These are phyloP conservation scores for Harringtonia lauricola DNA, from an alignment of 2,329 filamentous ascomycete species.

Conservation along the genomic window DNA sequence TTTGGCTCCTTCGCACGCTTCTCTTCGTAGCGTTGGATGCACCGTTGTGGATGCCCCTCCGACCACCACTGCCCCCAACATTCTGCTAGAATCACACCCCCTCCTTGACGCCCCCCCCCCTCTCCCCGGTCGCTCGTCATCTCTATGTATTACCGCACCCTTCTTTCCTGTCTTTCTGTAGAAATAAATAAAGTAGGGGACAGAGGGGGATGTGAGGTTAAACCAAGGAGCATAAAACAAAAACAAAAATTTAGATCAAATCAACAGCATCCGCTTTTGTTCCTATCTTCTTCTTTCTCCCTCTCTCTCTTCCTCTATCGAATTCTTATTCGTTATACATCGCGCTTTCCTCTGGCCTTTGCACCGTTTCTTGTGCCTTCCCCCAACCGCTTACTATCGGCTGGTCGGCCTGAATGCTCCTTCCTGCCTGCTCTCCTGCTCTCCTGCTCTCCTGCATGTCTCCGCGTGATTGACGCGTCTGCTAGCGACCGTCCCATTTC, in stretches of 20 bases:
- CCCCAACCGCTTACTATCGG: too few relatives aligned
- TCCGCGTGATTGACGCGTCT: too few relatives aligned
- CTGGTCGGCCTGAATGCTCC: too few relatives aligned
- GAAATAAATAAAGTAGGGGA: neutral
- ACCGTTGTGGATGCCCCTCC: constrained; percentile 5
- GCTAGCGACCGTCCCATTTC: too few relatives aligned
- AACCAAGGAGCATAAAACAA: neutral
- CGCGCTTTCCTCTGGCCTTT: too few relatives aligned
- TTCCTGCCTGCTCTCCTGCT: too few relatives aligned
- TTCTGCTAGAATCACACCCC: constrained; percentile 1
- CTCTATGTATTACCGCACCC: constrained; percentile 6
- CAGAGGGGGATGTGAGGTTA: too few relatives aligned
- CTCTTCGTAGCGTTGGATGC: neutral
- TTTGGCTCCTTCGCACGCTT: neutral
- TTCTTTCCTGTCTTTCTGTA: neutral
- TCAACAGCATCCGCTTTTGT: neutral
- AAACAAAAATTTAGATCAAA: neutral
- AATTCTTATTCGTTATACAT: neutral
- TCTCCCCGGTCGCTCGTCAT: constrained; percentile 9
- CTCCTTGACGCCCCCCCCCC: neutral
- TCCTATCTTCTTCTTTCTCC: neutral
- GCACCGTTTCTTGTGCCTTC: too few relatives aligned
- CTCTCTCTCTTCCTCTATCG: neutral
- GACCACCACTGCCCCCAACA: neutral
- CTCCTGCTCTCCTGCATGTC: too few relatives aligned